Evolutionary conservation across 108 stramenopile species (phyloP).

Genomic region (Pseudonitzschia pungens): DNA sequence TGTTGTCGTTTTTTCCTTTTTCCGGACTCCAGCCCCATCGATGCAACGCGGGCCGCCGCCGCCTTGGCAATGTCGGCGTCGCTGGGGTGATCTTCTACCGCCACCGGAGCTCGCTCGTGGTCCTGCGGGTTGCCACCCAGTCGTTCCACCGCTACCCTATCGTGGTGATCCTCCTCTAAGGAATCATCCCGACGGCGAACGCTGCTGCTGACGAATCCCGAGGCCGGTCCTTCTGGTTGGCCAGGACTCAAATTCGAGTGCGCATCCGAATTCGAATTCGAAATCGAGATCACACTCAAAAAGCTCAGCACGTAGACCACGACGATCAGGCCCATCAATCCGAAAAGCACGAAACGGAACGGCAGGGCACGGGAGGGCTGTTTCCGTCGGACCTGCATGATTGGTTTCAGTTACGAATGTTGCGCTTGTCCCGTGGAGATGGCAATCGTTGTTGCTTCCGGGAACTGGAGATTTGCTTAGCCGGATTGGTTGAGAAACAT

Average conservation of each 20-base stretch:
- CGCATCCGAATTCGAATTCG: not conserved
- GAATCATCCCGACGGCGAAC: not conserved
- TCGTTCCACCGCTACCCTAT: not conserved
- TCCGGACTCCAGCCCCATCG: not conserved
- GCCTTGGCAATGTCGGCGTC: slow-evolving; percentile 1
- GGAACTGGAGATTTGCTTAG: no score
- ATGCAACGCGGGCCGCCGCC: no score
- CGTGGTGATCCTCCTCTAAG: not conserved
- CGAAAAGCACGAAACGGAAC: not conserved
- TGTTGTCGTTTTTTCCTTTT: no score
- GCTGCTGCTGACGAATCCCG: not conserved
- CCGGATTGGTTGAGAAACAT: no score
- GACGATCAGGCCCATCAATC: not conserved
- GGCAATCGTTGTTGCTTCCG: no score
- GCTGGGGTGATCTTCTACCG: not conserved
- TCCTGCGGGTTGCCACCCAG: slow-evolving; percentile 6
- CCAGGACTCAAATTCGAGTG: not conserved
- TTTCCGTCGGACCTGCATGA: no score
- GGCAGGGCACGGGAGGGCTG: not conserved
- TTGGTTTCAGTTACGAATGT: no score
- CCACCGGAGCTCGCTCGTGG: slow-evolving; percentile 5
- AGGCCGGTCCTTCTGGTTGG: not conserved
- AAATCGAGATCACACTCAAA: not conserved
- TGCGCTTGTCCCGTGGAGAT: no score
- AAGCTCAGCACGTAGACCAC: not conserved